Evolutionary conservation across 192 early-diverging fungal genomes (phyloP).

Genomic region (Backusella tuberculispora): DNA sequence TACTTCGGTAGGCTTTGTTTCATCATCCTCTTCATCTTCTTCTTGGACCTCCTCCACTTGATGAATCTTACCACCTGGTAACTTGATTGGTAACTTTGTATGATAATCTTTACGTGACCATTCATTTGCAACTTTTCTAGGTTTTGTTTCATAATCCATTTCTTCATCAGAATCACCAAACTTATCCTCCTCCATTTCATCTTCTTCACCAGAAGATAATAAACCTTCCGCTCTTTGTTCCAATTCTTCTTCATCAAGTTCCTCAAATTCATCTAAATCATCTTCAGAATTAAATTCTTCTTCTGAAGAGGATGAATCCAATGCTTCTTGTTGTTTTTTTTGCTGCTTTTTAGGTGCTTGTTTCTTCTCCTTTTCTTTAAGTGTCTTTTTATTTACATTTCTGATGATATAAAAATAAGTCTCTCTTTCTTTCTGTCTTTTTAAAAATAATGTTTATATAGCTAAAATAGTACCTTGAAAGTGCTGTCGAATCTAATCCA

Average conservation of each 20-base stretch:
- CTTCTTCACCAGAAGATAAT: neutral
- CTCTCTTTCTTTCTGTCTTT: neutral
- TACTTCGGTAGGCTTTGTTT: constrained; percentile 22
- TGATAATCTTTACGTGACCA: constrained; percentile 59
- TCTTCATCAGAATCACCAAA: constrained; percentile 57
- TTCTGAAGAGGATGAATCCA: constrained; percentile 9
- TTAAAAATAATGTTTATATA: neutral
- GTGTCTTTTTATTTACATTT: constrained; percentile 22
- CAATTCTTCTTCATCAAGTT: constrained; percentile 22
- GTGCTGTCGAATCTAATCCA: constrained; percentile 61
- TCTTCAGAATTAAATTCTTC: constrained; percentile 52
- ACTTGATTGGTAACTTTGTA: constrained; percentile 71
- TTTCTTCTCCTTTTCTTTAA: constrained; percentile 48
- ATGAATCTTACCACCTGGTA: constrained; percentile 60
- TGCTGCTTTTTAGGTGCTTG: constrained; percentile 24
- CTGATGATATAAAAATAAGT: neutral
- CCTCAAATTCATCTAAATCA: constrained; percentile 36
- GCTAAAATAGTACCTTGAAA: constrained; percentile 56
- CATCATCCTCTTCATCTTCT: constrained; percentile 39
- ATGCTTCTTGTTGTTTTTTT: too few species aligned
- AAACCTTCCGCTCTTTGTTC: neutral
- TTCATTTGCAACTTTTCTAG: constrained; percentile 53
- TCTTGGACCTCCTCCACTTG: constrained; percentile 41
- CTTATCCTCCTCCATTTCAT: constrained; percentile 27
- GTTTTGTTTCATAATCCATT: constrained; percentile 65